Evolutionary conservation across 495 filamentous ascomycete species (phyloP).

Genomic region (Oleoguttula mirabilis): DNA sequence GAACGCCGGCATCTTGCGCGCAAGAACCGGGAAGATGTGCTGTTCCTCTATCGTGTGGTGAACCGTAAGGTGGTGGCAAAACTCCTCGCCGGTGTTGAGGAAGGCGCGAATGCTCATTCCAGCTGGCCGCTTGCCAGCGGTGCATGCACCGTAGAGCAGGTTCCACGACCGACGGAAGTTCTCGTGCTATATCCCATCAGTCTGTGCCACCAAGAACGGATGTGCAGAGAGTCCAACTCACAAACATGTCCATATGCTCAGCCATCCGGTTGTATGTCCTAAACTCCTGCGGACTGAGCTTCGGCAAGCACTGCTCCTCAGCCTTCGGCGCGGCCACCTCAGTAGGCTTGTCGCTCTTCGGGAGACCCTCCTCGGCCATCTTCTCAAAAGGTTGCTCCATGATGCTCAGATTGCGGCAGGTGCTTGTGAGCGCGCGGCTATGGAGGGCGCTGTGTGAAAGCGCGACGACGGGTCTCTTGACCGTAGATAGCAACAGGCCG

Average conservation of each 20-base stretch:
- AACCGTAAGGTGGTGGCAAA: constrained; percentile 53
- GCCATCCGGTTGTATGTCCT: constrained; percentile 58
- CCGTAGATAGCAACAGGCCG: constrained; percentile 3
- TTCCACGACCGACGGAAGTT: constrained; percentile 67
- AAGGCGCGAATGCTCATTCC: constrained; percentile 53
- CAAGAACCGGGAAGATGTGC: constrained; percentile 69
- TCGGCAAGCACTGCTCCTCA: constrained; percentile 26
- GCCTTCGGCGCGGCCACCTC: constrained; percentile 7
- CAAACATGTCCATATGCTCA: constrained; percentile 66
- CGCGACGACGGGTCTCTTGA: neutral
- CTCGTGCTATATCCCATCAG: constrained; percentile 48
- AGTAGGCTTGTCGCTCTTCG: constrained; percentile 1
- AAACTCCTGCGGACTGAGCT: constrained; percentile 46
- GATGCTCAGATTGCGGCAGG: neutral
- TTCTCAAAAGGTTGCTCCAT: constrained; percentile 14
- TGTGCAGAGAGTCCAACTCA: constrained; percentile 28
- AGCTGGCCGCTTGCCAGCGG: constrained; percentile 39
- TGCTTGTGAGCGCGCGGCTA: neutral
- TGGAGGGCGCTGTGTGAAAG: constrained; percentile 1
- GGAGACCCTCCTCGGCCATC: constrained; percentile 12
- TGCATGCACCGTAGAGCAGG: constrained; percentile 49
- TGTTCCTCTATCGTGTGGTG: constrained; percentile 82
- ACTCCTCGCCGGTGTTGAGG: constrained; percentile 49
- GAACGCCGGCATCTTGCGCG: constrained; percentile 72
- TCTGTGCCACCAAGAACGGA: neutral